These are phyloP conservation scores for Astraeus odoratus DNA, from an alignment of 768 basidiomycete species.

Conservation along the genomic window DNA sequence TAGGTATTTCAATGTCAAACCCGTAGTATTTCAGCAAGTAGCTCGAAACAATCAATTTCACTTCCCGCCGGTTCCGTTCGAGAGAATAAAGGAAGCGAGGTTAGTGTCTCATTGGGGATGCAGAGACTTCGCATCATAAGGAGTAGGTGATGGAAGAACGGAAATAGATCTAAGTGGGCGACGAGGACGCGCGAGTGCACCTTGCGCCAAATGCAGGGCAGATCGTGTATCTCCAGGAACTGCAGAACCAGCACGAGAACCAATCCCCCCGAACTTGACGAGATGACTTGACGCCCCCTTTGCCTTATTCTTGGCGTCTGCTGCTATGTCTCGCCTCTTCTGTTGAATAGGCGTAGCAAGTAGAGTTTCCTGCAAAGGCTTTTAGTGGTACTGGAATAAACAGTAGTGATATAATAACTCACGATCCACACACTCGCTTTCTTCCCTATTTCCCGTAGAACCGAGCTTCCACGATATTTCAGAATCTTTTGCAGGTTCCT, in stretches of 20 bases:
- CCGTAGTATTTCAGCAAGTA: background rate
- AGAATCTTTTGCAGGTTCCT: constrained; percentile 74
- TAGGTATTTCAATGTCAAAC: background rate
- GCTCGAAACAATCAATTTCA: background rate
- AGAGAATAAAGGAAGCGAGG: constrained; percentile 3
- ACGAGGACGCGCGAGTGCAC: constrained; percentile 35
- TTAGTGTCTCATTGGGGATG: constrained; percentile 11
- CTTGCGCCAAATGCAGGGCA: constrained; percentile 49
- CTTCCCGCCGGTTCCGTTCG: constrained; percentile 5
- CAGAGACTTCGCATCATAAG: constrained; percentile 18
- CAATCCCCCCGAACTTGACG: constrained; percentile 18
- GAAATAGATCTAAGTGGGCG: constrained; percentile 13
- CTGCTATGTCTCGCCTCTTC: constrained; percentile 35
- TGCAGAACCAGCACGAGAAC: constrained; percentile 45
- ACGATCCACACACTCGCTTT: constrained; percentile 66
- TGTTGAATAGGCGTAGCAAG: constrained; percentile 56
- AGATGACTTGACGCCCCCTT: constrained; percentile 15
- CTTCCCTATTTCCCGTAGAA: constrained; percentile 39
- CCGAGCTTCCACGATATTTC: constrained; percentile 45
- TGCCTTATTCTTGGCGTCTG: constrained; percentile 23
- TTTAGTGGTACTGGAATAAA: constrained; percentile 5
- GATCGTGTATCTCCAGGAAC: constrained; percentile 51
- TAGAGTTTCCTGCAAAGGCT: constrained; percentile 47
- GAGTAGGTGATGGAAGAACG: constrained; percentile 5
- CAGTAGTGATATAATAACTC: constrained; percentile 22